Evolutionary conservation across 371 early-diverging fungal genomes (phyloP), one percentile per base, ranked within the genome.

Genomic region (Vairimorpha necatrix): DNA sequence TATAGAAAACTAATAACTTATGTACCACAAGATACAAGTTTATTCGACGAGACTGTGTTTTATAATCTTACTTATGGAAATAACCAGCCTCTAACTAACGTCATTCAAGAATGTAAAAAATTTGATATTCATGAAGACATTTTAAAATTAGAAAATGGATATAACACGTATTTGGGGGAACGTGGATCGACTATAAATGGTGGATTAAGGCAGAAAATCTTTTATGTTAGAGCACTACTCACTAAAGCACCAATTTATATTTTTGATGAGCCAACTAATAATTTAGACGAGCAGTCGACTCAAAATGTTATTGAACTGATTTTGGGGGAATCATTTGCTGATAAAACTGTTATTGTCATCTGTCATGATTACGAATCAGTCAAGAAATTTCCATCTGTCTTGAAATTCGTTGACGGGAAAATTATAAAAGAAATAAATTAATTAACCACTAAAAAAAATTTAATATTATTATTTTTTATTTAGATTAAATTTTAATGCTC

Each of bases 101-200:
- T 72, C 4, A 42, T 68, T 32, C 66, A 72, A 34, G 56, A 67
- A 18, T 61, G 76, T 39, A 63, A 72, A 34, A 58, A 58, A 16
- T 9, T 80, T 34, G 53, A 60, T 18, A 67, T 75, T 18, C 76
- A 80, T 38, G 65, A 80, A 2, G 26, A 22, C 33, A 76, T 80
- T 3, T 46, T 76, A 46, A 61, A 33, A 63, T 56, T 80, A 14
- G 88, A 89, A 18, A 72, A 88, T 26, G 89, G 89, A 24, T 92
- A 91, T 80, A 88, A 68, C 34, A 66, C 76, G 6, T 50, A 9
- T 32, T 67, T 62, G 13, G 78, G 76, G 34, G 75, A 67, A 20
- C 4, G 54, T 7, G 81, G 77, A 30, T 74, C 46, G 53, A 67
- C 63, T 42, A 65, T 83, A 22, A 79, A 74, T 38, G 83, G 83